Evolutionary conservation across 768 basidiomycete genomes (phyloP), one percentile per base, ranked within the genome.

Genomic region (Suillus brevipes): DNA sequence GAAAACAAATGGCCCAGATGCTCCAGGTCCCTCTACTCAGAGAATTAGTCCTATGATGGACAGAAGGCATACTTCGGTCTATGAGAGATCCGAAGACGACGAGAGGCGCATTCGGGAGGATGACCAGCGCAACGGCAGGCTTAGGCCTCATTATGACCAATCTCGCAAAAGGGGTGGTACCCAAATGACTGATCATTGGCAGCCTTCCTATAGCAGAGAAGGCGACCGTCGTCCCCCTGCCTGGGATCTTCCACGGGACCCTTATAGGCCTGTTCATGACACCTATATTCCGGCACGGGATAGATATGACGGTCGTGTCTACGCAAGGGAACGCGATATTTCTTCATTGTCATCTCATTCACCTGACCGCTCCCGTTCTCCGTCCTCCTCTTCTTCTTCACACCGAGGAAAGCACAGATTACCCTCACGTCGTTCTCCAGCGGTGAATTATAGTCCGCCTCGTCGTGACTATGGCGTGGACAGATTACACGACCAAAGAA

Each of bases 71-170:
- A 13, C 66, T 58, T 73, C 69, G 66, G 71, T 76, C 23, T 78
- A 80, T 64, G 80, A 81, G 59, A 78, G 81, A 56, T 73, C 78
- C 13, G 79, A 76, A 47, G 84, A 85, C 47, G 83, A 84, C 49
- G 84, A 85, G 61, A 67, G 79, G 59, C 74, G 79, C 62, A 67
- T 73, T 62, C 72, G 81, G 42, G 79, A 84, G 47, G 69, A 75
- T 16, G 81, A 83, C 50, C 56, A 62, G 31, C 76, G 75, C 61
- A 69, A 69, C 59, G 52, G 55, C 43, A 73, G 64, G 60, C 71
- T 63, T 53, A 70, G 75, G 8, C 65, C 67, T 64, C 62, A 68
- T n/a, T 70, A 61, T 36, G 60, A 58, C 1, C 61, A 61, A 20
- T 69, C 63, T 18, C 61, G 58, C 28, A 47, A 61, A 40, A 56